Percentiles rank a stretch among this genome's conserved stretches.
These are phyloP conservation scores for Trichoderma sp. DNA, from an alignment of 2,329 filamentous ascomycete genomes.

Conservation along the genomic window DNA sequence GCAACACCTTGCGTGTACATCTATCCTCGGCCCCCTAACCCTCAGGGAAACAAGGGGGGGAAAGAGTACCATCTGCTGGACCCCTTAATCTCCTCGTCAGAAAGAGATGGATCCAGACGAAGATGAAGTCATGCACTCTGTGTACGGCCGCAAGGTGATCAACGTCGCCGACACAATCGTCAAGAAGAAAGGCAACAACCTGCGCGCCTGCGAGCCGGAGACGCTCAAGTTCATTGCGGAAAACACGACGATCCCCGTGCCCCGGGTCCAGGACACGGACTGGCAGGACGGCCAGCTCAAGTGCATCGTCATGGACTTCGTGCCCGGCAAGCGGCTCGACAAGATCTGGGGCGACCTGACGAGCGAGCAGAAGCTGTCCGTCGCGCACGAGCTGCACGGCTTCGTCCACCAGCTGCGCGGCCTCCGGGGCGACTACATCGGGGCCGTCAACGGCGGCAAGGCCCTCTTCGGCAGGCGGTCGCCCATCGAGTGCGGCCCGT, in stretches of 20 bases:
- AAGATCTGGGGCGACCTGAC: background rate
- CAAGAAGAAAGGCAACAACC: background rate
- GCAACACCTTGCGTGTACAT: no score
- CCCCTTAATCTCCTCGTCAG: background rate
- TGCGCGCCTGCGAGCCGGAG: constrained; percentile 26
- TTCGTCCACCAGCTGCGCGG: background rate
- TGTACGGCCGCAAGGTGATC: background rate
- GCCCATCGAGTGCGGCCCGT: constrained; percentile 1
- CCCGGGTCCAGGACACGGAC: constrained; percentile 34
- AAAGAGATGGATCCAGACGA: background rate
- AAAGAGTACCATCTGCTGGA: background rate
- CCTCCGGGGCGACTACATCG: background rate
- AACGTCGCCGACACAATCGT: background rate
- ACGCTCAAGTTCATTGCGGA: constrained; percentile 38
- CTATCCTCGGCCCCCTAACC: no score
- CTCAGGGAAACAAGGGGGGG: no score
- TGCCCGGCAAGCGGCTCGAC: background rate
- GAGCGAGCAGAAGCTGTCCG: background rate
- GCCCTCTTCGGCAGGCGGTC: background rate
- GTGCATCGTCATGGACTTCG: background rate
- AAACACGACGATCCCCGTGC: constrained; percentile 37
- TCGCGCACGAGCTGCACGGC: background rate
- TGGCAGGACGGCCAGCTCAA: background rate
- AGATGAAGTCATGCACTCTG: background rate
- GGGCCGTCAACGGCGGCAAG: background rate